Evolutionary conservation across 1,284 basidiomycete genomes (phyloP).

Genomic region (Cutaneotrichosporon cavernicola): DNA sequence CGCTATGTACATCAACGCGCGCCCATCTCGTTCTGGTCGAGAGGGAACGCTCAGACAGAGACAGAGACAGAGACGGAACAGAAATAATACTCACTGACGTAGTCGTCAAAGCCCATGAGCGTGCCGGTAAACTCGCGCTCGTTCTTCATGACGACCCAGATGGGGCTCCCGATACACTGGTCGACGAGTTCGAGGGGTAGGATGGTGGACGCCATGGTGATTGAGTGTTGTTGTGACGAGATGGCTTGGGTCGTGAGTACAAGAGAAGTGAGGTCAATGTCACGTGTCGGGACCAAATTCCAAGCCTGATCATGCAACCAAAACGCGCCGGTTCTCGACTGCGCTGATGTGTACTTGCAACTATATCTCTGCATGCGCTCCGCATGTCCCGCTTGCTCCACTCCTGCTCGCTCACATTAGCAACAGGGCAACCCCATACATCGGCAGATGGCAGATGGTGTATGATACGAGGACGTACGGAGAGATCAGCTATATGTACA

Average conservation of each 20-base stretch:
- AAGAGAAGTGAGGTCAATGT: neutral
- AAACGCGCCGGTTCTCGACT: too few species aligned
- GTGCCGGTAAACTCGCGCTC: constrained; percentile 96
- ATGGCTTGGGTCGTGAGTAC: too few species aligned
- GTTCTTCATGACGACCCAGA: constrained; percentile 96
- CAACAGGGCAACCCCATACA: constrained; percentile 10
- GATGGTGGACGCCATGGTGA: constrained; percentile 64
- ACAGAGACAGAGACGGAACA: too few species aligned
- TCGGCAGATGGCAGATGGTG: neutral
- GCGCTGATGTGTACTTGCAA: neutral
- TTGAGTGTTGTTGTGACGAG: neutral
- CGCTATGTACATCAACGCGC: too few species aligned
- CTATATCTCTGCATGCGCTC: neutral
- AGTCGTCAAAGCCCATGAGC: constrained; percentile 95
- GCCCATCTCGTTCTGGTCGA: too few species aligned
- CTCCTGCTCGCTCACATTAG: too few species aligned
- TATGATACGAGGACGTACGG: constrained; percentile 5
- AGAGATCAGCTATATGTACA: constrained; percentile 7
- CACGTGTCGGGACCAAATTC: neutral
- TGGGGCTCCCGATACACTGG: constrained; percentile 86
- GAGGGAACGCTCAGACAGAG: too few species aligned
- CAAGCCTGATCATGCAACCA: too few species aligned
- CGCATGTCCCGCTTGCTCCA: too few species aligned
- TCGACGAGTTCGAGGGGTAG: constrained; percentile 79
- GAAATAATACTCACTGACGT: constrained; percentile 90